Evolutionary conservation across 495 filamentous ascomycete genomes (phyloP), one percentile per base, ranked within the genome.

Genomic region (Annulohypoxylon moriforme): DNA sequence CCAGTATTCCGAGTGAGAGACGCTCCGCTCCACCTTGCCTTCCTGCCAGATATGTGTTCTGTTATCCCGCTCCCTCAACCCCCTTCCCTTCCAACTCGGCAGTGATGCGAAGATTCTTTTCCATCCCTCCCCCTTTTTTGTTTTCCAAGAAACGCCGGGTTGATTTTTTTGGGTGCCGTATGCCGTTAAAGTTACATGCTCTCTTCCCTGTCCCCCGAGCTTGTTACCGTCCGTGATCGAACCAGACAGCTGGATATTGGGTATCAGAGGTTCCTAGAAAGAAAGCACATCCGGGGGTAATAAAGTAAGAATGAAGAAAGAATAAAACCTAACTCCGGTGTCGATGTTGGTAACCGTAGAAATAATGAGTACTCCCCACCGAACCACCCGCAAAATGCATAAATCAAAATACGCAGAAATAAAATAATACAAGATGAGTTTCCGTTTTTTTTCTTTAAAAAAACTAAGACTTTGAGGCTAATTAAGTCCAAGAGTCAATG

Each of bases 21-120:
- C 24, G 11, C 46, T 50, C 46, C 46, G 9, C 22, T 50, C 46
- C 46, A 11, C 24, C 46, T 27, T 25, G 18, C 46, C 46, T 22
- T 24, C 24, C 46, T 27, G 24, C 20, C 24, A 50, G 20, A 50
- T 50, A 4, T 50, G 20, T 27, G 20, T 50, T 27, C 46, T 27
- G 46, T 27, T 50, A 40, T 40, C 24, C 47, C 24, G 13, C 24
- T 52, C 24, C 47, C 14, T 31, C 2, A 3, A 14, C 27, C 29
- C 50, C 3, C 5, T 14, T 52, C 22, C 47, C 22, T 52, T 29
- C 47, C 47, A 14, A 14, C 20, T 20, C 27, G 29, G 49, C 49
- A 55, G 50, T 55, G 29, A 55, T 55, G 50, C 50, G 16, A 55
- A 55, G 6, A 34, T 55, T 55, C 50, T 34, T 55, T 50, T 50